Conservation (phyloP, 2,329 filamentous ascomycete genomes). For the Talaromyces sp. region DNA sequence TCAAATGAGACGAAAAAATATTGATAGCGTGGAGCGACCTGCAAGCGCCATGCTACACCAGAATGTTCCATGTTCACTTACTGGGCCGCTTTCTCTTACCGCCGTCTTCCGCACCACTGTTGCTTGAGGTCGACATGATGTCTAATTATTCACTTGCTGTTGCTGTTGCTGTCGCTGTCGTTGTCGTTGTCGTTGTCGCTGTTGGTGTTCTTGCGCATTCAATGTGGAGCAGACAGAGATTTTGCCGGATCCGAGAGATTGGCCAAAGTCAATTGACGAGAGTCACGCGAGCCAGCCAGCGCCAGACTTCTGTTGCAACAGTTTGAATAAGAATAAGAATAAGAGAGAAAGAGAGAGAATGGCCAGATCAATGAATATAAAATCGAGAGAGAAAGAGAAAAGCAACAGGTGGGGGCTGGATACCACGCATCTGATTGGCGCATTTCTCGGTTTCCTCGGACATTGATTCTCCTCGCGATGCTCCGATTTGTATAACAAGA, state of each 20-base stretch:
- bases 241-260: constrained; percentile 3
- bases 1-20: constrained; percentile 1
- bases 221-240: constrained; percentile 1
- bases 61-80: constrained; percentile 22
- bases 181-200: neutral
- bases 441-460: neutral
- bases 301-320: neutral
- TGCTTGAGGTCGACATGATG: constrained; percentile 28
- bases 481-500: no score
- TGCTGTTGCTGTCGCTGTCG: neutral
- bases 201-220: neutral
- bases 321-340: neutral
- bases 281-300: neutral
- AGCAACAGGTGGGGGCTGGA: neutral
- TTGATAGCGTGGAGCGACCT: constrained; percentile 2
- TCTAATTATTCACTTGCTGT: neutral
- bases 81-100: constrained; percentile 38
- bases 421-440: neutral
- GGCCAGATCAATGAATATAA: neutral
- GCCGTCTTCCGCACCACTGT: constrained; percentile 14
- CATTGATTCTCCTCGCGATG: neutral
- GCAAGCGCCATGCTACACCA: neutral
- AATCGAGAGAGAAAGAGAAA: neutral
- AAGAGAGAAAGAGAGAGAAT: neutral
- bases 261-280: neutral